These are phyloP conservation scores for Oryza punctata DNA, from an alignment of 176 grass and related monocot genomes.

Conservation along the genomic window DNA sequence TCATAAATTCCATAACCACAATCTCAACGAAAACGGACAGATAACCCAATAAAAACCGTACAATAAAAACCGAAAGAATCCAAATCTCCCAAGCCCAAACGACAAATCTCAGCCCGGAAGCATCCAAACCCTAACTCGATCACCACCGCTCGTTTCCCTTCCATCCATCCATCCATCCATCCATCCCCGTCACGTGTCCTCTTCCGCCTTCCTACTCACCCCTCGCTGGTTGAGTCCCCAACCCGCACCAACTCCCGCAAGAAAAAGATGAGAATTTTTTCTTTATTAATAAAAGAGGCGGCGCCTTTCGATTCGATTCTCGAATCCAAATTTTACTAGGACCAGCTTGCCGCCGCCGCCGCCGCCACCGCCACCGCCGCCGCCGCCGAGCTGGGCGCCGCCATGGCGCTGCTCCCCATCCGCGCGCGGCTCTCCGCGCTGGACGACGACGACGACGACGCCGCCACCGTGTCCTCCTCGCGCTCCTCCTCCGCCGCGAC, in stretches of 20 bases:
- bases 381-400: not conserved
- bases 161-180: not conserved
- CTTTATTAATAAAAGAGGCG: not conserved
- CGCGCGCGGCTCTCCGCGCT: constrained; percentile 50
- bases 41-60: not conserved
- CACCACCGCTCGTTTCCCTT: not conserved
- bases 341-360: not conserved
- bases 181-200: not conserved
- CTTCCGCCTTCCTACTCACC: not conserved
- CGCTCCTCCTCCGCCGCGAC: constrained; percentile 35
- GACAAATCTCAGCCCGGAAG: not conserved
- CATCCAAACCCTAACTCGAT: constrained; percentile 32
- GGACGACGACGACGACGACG: constrained; percentile 36
- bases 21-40: not conserved
- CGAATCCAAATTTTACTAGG: constrained; percentile 14
- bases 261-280: not conserved
- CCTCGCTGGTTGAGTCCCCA: not conserved
- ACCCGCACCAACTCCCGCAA: not conserved
- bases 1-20: not conserved
- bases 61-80: not conserved
- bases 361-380: not conserved
- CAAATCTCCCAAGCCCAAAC: constrained; percentile 8
- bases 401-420: constrained; percentile 49
- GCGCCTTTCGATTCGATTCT: not conserved
- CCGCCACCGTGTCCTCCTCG: constrained; percentile 26